A percentile compares a stretch with the other conserved stretches of the same genome.
Conservation (phyloP, 208 protist species). For the Trypanosoma rangeli region DNA sequence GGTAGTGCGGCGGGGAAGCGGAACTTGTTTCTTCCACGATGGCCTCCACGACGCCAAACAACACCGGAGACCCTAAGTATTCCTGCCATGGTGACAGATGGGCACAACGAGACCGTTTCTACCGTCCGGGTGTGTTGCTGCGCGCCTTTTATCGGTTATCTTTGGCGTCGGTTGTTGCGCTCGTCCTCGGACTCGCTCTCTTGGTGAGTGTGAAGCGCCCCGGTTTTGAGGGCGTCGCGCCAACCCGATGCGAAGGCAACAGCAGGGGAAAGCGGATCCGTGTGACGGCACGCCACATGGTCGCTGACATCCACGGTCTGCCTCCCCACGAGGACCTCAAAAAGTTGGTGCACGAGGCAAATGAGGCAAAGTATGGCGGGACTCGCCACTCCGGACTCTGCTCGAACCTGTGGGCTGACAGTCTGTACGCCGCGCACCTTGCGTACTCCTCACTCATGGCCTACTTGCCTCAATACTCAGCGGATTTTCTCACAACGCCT, state of each 20-base stretch:
- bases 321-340: background rate
- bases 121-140: conserved; percentile 15
- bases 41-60: background rate
- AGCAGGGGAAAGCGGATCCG: conserved; percentile 9
- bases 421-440: conserved; percentile 23
- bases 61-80: background rate
- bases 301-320: conserved; percentile 21
- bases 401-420: conserved; percentile 9
- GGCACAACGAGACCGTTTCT: background rate
- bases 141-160: conserved; percentile 21
- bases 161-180: conserved; percentile 1
- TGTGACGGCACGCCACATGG: conserved; percentile 22
- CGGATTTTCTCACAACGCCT: conserved; percentile 16
- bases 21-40: background rate
- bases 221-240: conserved; percentile 9
- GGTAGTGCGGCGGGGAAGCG: background rate
- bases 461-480: conserved; percentile 20
- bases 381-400: conserved; percentile 18
- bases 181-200: conserved; percentile 11
- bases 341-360: conserved; percentile 12
- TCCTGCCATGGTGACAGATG: background rate
- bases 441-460: conserved; percentile 29
- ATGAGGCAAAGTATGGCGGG: conserved; percentile 3
- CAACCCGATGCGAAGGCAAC: conserved; percentile 16
- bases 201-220: conserved; percentile 24